Evolutionary conservation across 108 stramenopile genomes (phyloP), one percentile per base, ranked within the genome.

Genomic region (Hondaea fermentalgiana): DNA sequence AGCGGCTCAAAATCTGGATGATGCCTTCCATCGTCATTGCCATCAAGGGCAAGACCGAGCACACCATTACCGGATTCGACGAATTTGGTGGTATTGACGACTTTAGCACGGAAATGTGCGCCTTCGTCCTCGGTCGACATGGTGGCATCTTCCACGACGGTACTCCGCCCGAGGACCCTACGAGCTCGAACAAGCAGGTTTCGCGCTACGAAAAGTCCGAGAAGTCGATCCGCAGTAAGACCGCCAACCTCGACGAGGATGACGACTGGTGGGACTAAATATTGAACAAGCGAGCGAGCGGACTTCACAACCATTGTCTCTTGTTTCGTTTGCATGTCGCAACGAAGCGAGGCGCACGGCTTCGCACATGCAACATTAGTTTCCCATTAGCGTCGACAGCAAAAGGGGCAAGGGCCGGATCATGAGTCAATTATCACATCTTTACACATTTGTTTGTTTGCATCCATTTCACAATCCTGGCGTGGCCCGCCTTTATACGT

Each of bases 21-120:
- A 97, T 99, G 97, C 99, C 99, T 5, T 98, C 99, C 25, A 91
- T 99, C 4, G 94, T 98, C 19, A 90, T 98, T 53, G 95, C 98
- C 59, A 95, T 96, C 90, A 94, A 97, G 64, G 96, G 98, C 3
- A 95, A 97, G 91, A 97, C 97, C 8, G 89, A 94, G 60, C 99
- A 99, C 93, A 96, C 97, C 60, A 88, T 99, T 23, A 91, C 93
- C 29, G 99, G 99, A 25, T 98, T 98, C 92, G 97, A 98, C 89
- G 99, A 99, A 90, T 83, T 99, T n/a, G 99, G 99, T 47, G 98
- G 97, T 4, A 94, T 90, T 4, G 95, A 96, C 23, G 97, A 99
- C 69, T 98, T 98, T 90, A 91, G 94, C 47, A 94, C 96, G 17
- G 93, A 94, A 59, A 93, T 92, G 49, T 89, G 98, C 87, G 98